Base-by-base conservation (phyloP, 345 rosid species). In the Cardamine chenopodiifolia region DNA sequence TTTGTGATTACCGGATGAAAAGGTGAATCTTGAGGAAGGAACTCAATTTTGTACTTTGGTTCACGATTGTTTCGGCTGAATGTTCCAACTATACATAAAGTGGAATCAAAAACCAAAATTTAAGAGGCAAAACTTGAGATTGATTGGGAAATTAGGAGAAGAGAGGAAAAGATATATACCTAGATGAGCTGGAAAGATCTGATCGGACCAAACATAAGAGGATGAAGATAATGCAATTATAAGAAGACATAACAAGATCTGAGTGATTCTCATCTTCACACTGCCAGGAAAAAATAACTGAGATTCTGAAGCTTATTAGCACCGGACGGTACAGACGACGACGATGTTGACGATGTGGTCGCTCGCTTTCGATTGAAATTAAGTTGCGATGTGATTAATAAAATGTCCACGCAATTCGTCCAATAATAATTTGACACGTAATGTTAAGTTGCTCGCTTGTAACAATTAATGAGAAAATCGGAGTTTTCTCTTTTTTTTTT, bases 21-120 rank as follows among this genome's bases (percentile, higher is more conserved):
- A 31, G 91, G 93, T 4, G 86, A 73, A 67, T 87, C 86, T 72
- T 88, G 89, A 4, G 87, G 75, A 59, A 86, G 92, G 74, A 86
- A 91, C 68, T 87, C 88, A 40, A 94, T 86, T 76, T 77, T 86
- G 79, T 91, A 91, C 68, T 91, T 88, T 31, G 96, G 95, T 71
- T 94, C 95, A 65, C 87, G 92, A 62, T 87, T 83, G 78, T 86
- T 85, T 59, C 86, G 88, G 74, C 90, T 75, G 66, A 90, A 86
- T 45, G 93, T 78, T 74, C 86, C 87, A 55, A 91, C 95, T 91
- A 22, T 14, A 42, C 22, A 62, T 25, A 10, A 2, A 35, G 19
- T 49, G 13, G 48, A 67, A 5, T 49, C 17, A 8, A 40, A 25
- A 11, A 13, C 5, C 22, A 6, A 6, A 18, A 25, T 9, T 50